Evolutionary conservation across 805 yeast species (phyloP).

Genomic region (Pichia gijzeniarum): DNA sequence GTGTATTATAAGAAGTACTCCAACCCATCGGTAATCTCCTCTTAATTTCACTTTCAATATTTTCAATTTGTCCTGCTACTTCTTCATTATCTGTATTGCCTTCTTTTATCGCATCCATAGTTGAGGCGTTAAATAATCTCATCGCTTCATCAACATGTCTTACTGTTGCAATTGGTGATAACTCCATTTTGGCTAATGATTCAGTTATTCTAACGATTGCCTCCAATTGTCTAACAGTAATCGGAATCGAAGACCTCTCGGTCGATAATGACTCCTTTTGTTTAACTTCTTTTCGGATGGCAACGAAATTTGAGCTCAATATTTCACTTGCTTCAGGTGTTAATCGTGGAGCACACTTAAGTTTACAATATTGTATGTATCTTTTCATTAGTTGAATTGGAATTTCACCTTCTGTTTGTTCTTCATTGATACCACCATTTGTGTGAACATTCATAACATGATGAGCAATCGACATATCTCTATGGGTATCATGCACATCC

Average conservation of each 20-base stretch:
- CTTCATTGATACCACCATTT: constrained; percentile 48
- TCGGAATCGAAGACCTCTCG: constrained; percentile 92
- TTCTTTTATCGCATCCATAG: constrained; percentile 79
- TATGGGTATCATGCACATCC: constrained; percentile 82
- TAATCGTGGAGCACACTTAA: constrained; percentile 88
- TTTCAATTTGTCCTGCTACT: constrained; percentile 62
- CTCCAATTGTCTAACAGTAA: constrained; percentile 94
- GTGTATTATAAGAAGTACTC: constrained; percentile 82
- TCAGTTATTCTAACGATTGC: constrained; percentile 96
- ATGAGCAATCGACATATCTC: constrained; percentile 85
- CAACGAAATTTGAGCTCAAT: constrained; percentile 86
- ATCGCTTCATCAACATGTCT: constrained; percentile 95
- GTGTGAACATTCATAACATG: constrained; percentile 96
- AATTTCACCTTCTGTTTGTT: constrained; percentile 69
- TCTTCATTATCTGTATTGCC: constrained; percentile 48
- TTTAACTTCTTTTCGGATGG: constrained; percentile 78
- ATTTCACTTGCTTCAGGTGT: constrained; percentile 85
- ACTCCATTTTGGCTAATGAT: constrained; percentile 78
- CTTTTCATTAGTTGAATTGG: constrained; percentile 88
- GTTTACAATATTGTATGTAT: constrained; percentile 83
- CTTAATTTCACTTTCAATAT: constrained; percentile 77
- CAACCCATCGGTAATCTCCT: constrained; percentile 94
- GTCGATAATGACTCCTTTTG: constrained; percentile 73
- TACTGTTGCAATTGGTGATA: constrained; percentile 78
- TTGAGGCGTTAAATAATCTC: constrained; percentile 89